A percentile compares a stretch with the other conserved stretches of the same genome.
Conservation (phyloP, 768 basidiomycete species). For the Panaeolus cyanescens region DNA sequence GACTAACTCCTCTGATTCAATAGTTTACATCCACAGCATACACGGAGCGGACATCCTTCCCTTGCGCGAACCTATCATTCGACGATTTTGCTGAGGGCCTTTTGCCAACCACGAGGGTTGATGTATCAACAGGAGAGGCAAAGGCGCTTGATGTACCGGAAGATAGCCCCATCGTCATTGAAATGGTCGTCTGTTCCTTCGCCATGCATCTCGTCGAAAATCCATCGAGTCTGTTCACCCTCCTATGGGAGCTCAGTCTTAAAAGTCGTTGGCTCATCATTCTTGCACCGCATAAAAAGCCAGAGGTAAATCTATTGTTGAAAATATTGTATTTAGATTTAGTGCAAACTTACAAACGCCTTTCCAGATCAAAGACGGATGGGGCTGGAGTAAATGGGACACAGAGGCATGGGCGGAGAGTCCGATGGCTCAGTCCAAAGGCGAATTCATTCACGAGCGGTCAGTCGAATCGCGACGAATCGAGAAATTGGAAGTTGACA, state of each 20-base stretch:
- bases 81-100: slow-evolving; percentile 59
- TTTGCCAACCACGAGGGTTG: slow-evolving; percentile 34
- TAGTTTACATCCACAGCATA: slow-evolving; percentile 68
- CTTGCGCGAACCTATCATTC: slow-evolving; percentile 63
- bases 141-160: slow-evolving; percentile 4
- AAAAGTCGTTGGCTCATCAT: slow-evolving; percentile 68
- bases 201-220: slow-evolving; percentile 70
- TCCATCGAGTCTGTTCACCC: slow-evolving; percentile 60
- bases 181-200: slow-evolving; percentile 75
- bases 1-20: background rate
- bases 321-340: background rate
- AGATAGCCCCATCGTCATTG: slow-evolving; percentile 32
- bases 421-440: slow-evolving; percentile 38
- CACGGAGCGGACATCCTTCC: slow-evolving; percentile 49
- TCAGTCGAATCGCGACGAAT: slow-evolving; percentile 9
- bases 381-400: slow-evolving; percentile 71
- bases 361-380: slow-evolving; percentile 60
- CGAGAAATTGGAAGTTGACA: background rate
- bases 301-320: slow-evolving; percentile 47
- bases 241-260: slow-evolving; percentile 65
- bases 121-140: background rate
- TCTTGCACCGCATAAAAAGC: slow-evolving; percentile 76
- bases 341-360: background rate
- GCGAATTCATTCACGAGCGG: slow-evolving; percentile 54
- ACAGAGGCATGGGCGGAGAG: slow-evolving; percentile 46